Conservation (phyloP, 2,329 filamentous ascomycete species). For the Exserohilum turcica region DNA sequence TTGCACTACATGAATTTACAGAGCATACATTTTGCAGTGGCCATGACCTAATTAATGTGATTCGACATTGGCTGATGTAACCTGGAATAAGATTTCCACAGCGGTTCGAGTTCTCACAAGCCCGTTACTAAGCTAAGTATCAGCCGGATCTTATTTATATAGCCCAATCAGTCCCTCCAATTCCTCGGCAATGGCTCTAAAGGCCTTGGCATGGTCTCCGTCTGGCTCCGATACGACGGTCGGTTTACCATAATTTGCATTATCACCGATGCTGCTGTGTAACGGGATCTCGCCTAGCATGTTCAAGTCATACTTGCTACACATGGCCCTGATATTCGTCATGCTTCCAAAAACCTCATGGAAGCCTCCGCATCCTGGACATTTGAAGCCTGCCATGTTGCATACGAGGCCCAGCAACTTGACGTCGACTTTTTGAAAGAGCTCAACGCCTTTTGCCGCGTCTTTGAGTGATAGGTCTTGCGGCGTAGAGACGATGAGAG, state of each 20-base stretch:
- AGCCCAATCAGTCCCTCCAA: constrained; percentile 42
- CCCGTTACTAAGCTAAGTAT: no score
- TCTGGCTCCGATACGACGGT: constrained; percentile 86
- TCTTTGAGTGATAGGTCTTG: constrained; percentile 93
- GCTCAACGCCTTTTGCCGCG: constrained; percentile 86
- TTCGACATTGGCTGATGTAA: no score
- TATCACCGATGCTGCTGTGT: constrained; percentile 82
- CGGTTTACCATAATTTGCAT: constrained; percentile 84
- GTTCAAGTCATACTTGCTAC: constrained; percentile 72
- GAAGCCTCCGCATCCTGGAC: constrained; percentile 56
- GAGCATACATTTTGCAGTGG: no score
- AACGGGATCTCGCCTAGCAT: constrained; percentile 88
- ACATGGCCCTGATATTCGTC: constrained; percentile 78
- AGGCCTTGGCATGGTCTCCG: constrained; percentile 73
- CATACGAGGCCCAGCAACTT: constrained; percentile 79
- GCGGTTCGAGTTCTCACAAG: background rate
- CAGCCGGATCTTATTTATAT: background rate
- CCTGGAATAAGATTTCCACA: no score
- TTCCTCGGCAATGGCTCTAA: constrained; percentile 69
- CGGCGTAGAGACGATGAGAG: constrained; percentile 88
- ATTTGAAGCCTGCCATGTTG: constrained; percentile 50
- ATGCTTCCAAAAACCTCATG: constrained; percentile 59
- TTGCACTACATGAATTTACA: no score
- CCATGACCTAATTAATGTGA: no score
- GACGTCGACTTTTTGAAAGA: constrained; percentile 86